Percentiles rank a stretch among this genome's conserved stretches.
Evolutionary conservation across 768 basidiomycete genomes (phyloP).

Genomic region (Serendipita sp.): DNA sequence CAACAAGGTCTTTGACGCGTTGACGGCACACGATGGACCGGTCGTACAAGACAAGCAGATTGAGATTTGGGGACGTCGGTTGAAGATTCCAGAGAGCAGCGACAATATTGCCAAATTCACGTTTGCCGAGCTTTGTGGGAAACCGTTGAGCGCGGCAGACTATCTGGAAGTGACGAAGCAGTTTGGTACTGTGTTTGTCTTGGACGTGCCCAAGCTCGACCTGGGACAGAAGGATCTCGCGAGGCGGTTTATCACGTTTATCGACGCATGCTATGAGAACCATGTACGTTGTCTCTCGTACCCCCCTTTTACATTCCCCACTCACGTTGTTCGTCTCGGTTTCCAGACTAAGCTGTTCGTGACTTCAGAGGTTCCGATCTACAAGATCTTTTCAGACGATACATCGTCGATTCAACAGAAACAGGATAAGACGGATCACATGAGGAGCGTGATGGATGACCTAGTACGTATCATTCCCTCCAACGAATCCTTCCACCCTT

Average conservation of each 20-base stretch:
- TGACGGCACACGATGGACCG: conserved; percentile 42
- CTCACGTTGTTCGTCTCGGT: background rate
- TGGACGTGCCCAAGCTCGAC: conserved; percentile 79
- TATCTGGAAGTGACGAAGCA: conserved; percentile 84
- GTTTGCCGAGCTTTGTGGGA: conserved; percentile 75
- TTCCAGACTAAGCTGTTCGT: conserved; percentile 73
- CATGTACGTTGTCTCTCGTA: conserved; percentile 30
- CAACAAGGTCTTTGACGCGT: conserved; percentile 73
- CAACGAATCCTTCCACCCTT: background rate
- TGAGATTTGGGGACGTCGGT: conserved; percentile 77
- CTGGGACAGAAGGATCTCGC: conserved; percentile 79
- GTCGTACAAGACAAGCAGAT: conserved; percentile 47
- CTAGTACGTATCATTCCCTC: conserved; percentile 36
- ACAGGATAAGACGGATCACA: conserved; percentile 53
- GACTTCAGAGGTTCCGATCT: conserved; percentile 84
- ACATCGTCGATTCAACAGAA: conserved; percentile 14
- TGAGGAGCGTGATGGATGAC: conserved; percentile 90
- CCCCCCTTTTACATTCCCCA: background rate
- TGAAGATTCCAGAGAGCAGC: conserved; percentile 66
- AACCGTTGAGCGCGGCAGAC: conserved; percentile 84
- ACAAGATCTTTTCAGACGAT: conserved; percentile 76
- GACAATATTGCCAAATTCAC: conserved; percentile 67
- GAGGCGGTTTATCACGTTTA: conserved; percentile 90
- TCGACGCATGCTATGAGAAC: conserved; percentile 93
- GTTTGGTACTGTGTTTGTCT: conserved; percentile 77